These are phyloP conservation scores for Epithemia pelagica DNA, from an alignment of 108 stramenopile species.

Conservation along the genomic window DNA sequence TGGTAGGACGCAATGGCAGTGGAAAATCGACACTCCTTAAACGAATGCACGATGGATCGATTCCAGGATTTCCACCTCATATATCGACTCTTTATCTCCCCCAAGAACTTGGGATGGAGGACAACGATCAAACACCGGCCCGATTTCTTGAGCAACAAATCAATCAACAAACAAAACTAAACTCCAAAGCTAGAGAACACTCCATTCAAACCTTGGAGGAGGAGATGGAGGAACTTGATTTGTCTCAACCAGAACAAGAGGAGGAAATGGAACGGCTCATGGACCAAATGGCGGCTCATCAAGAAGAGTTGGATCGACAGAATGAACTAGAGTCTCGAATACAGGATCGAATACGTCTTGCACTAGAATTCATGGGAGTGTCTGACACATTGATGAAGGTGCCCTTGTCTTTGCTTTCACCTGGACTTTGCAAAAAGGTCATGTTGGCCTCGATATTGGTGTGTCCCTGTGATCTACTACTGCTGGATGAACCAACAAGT, in stretches of 20 bases:
- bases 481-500: slow-evolving; percentile 78
- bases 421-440: slow-evolving; percentile 58
- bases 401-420: slow-evolving; percentile 34
- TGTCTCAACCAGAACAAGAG: slow-evolving; percentile 39
- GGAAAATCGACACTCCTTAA: slow-evolving; percentile 65
- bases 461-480: slow-evolving; percentile 31
- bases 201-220: slow-evolving; percentile 14
- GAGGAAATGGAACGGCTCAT: slow-evolving; percentile 57
- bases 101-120: slow-evolving; percentile 34
- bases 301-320: slow-evolving; percentile 34
- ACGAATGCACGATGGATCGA: slow-evolving; percentile 53
- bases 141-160: not conserved
- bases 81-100: slow-evolving; percentile 55
- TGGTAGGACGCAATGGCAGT: slow-evolving; percentile 60
- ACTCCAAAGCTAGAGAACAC: not conserved
- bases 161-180: not conserved
- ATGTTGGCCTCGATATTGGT: slow-evolving; percentile 46
- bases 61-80: slow-evolving; percentile 73
- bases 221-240: slow-evolving; percentile 30
- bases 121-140: not conserved
- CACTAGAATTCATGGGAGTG: slow-evolving; percentile 49
- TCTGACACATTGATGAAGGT: not conserved
- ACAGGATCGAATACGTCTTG: slow-evolving; percentile 14
- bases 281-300: slow-evolving; percentile 56
- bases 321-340: slow-evolving; percentile 12